These are phyloP conservation scores for Ceratocystis papillata DNA, from an alignment of 2,329 filamentous ascomycete species.

Conservation along the genomic window DNA sequence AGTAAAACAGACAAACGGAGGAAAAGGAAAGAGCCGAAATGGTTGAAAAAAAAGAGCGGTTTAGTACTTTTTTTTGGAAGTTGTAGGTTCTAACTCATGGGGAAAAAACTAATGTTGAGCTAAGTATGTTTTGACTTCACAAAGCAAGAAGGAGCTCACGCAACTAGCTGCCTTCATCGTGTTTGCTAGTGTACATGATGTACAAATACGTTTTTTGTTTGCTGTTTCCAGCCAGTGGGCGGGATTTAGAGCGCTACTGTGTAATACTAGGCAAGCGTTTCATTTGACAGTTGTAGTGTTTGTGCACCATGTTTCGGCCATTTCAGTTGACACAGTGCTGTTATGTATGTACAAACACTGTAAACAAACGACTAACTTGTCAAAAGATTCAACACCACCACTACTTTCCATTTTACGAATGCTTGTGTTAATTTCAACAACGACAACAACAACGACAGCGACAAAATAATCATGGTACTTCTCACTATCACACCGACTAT, in stretches of 20 bases:
- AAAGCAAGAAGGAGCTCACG: constrained; percentile 7
- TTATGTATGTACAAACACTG: not conserved
- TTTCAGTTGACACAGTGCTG: not conserved
- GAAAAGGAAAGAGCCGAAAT: constrained; percentile 2
- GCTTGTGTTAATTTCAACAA: not conserved
- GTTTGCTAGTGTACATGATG: constrained; percentile 5
- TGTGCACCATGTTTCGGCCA: not conserved
- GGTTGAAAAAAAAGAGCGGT: not conserved
- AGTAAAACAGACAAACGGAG: constrained; percentile 8
- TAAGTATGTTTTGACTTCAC: not conserved
- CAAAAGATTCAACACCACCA: constrained; percentile 1
- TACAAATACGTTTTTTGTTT: constrained; percentile 2
- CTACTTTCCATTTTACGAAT: not conserved
- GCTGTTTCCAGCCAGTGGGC: not conserved
- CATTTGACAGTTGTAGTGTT: not conserved
- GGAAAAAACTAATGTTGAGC: not conserved
- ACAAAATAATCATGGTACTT: constrained; percentile 51
- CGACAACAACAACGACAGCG: not conserved
- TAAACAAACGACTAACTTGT: not conserved
- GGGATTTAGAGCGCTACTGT: not conserved
- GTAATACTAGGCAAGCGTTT: not conserved
- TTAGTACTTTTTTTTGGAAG: not conserved
- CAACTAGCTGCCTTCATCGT: not conserved
- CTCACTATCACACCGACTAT: constrained; percentile 64
- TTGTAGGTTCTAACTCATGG: not conserved